Evolutionary conservation across 305 asterid genomes (phyloP), one percentile per base, ranked within the genome.

Genomic region (Coffea humblotiana): DNA sequence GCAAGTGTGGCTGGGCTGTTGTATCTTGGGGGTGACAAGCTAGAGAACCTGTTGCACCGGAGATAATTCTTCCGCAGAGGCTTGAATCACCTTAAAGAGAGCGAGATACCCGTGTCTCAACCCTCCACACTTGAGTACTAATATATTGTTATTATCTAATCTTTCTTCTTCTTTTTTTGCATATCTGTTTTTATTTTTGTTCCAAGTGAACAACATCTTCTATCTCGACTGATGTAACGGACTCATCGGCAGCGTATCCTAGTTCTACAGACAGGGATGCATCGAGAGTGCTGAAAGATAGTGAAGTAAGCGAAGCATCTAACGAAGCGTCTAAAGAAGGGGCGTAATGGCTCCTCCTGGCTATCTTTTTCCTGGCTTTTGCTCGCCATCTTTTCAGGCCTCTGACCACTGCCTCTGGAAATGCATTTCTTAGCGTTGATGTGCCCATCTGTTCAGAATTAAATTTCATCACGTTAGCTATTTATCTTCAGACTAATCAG

Each of bases 301-400:
- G 88, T 13, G 88, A 85, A 2, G 84, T 85, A 49, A 85, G 51
- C 9, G 92, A 89, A 64, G 83, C 77, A 78, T 85, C 83, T 15
- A 83, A 49, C 11, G 83, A 86, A 78, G 75, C 80, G 16, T 84
- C 92, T 8, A 88, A 67, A 6, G 90, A 87, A 15, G 85, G 83
- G 1, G 78, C 76, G 47, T 82, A 63, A 25, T 40, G 72, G 56
- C 35, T 82, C 79, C 84, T 84, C 63, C 25, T 48, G 77, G 92
- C 90, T 84, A 88, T 25, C 63, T 87, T 91, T 72, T 77, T 88
- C 88, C 79, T 88, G 5, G 97, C 97, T 84, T 84, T 84, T 2
- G 82, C 86, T 2, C 80, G 86, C 97, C 97, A 92, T 84, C 89
- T 86, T 80, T 79, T 91, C 11, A 92, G 82, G 29, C 93, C 92